phyloP scores from a whole-genome alignment of 2,329 filamentous ascomycete species.

The Penicillium sp. region DNA sequence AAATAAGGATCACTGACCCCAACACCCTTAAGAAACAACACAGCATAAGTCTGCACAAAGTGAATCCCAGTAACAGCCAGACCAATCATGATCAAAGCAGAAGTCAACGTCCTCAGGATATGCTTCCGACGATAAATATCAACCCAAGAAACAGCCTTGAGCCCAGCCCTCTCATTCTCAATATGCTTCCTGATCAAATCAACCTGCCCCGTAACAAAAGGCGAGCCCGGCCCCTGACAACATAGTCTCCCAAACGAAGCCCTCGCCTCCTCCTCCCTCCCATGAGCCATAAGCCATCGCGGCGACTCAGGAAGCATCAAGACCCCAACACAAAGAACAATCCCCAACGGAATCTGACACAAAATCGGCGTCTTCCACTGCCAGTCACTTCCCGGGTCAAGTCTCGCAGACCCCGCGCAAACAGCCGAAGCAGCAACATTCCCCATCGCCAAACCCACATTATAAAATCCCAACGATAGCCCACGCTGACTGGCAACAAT shows the following conservation, averaged over 20 bases:
- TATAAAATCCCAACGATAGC: conserved; percentile 23
- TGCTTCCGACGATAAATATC: conserved; percentile 26
- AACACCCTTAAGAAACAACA: conserved; percentile 17
- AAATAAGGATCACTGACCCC: conserved; percentile 22
- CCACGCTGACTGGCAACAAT: conserved; percentile 25
- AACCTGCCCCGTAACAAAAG: conserved; percentile 24
- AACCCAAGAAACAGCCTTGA: conserved; percentile 16
- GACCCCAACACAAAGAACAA: conserved; percentile 25
- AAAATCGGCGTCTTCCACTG: conserved; percentile 32
- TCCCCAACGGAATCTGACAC: conserved; percentile 29
- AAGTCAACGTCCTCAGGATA: conserved; percentile 22
- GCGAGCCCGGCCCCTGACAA: conserved; percentile 19
- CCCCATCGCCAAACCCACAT: conserved; percentile 27
- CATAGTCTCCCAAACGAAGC: conserved; percentile 23
- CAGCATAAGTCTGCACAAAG: conserved; percentile 15
- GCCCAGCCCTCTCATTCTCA: conserved; percentile 18
- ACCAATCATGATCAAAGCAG: conserved; percentile 27
- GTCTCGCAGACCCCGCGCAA: conserved; percentile 25
- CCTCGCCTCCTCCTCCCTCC: conserved; percentile 23
- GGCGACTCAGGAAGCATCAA: conserved; percentile 29
- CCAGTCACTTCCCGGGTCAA: conserved; percentile 26
- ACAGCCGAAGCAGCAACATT: conserved; percentile 28
- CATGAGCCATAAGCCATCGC: conserved; percentile 24
- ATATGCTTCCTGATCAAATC: conserved; percentile 26
- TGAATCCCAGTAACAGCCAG: conserved; percentile 25